Evolutionary conservation across 768 basidiomycete genomes (phyloP).

Genomic region (Lentinus brumalis): DNA sequence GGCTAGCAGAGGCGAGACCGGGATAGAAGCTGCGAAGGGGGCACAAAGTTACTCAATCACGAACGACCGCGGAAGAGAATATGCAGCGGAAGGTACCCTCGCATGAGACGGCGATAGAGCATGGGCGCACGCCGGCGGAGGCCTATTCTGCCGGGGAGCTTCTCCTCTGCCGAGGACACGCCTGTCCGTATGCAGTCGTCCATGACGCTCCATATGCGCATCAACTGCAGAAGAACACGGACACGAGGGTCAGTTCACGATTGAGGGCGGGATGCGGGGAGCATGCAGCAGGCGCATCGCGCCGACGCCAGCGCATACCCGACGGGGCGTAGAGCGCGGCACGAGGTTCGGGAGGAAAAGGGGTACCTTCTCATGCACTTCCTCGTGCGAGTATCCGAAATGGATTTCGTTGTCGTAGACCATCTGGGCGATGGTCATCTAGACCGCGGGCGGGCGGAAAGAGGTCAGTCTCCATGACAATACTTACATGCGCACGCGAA

Average conservation of each 20-base stretch:
- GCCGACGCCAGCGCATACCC: too few species aligned
- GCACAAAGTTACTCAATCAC: not conserved
- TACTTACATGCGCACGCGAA: constrained; percentile 1
- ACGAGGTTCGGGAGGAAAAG: constrained; percentile 2
- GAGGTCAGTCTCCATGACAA: constrained; percentile 15
- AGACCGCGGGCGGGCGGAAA: constrained; percentile 6
- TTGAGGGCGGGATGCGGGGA: not conserved
- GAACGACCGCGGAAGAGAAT: not conserved
- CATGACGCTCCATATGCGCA: constrained; percentile 90
- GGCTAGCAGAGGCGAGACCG: constrained; percentile 39
- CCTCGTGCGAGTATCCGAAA: constrained; percentile 75
- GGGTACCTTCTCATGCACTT: constrained; percentile 71
- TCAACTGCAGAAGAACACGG: constrained; percentile 40
- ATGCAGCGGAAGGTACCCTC: constrained; percentile 54
- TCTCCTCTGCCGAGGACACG: constrained; percentile 74
- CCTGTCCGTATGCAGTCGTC: constrained; percentile 87
- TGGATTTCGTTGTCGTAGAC: constrained; percentile 90
- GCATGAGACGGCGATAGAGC: constrained; percentile 88
- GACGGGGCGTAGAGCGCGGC: not conserved
- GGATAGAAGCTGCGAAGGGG: constrained; percentile 50
- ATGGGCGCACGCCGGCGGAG: constrained; percentile 84
- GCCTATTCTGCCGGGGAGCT: constrained; percentile 84
- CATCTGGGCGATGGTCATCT: constrained; percentile 94
- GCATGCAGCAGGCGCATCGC: not conserved
- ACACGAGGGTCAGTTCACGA: not conserved